Base-by-base conservation (phyloP, 2,329 filamentous ascomycete species). In the Fusarium luffae region DNA sequence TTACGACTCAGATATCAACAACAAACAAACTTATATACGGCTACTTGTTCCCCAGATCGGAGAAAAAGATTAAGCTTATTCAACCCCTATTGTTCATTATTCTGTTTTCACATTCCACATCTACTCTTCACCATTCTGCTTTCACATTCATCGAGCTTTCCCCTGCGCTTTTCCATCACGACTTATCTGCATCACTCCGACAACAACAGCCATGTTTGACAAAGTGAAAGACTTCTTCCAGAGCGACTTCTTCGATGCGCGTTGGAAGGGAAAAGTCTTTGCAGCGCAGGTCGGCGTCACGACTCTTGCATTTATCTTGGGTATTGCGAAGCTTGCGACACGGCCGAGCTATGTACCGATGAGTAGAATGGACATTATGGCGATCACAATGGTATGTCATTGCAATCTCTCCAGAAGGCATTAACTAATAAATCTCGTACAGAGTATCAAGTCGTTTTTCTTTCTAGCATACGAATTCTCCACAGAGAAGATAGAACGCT, bases 401-500 rank as follows among this genome's bases (percentile, higher is more conserved):
- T 7, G 5, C 12, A 28, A 49, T 9, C 3, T 8, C 10, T 14
- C 13, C 14, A 2, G 11, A 0, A 11, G 6, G 18, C n/a, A 5
- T 37, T 3, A 7, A n/a, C 18, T 37, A 2, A 5, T 2, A 11
- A 11, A 14, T 5, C 2, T 6, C 0, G 3, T 27, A 18, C 3
- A 64, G 66, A 60, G 44, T 10, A 40, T 60, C 25, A 73, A 74
- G 4, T 58, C 63, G 0, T 42, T 66, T 4, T 37, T 66, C 1
- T 61, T 73, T 4, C 54, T 74, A 0, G 25, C 48, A 5, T 73
- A 74, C 14, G 66, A 74, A 30, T 14, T 69, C 16, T 2, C 63
- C 5, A 74, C 63, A 1, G 52, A 70, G 10, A 81, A 81, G 34
- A 77, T 81, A 4, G 41, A 56, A 2, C 50, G 25, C 1, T 58